phyloP scores from a whole-genome alignment of 805 yeast species.

The Saturnispora serradocipensis region DNA sequence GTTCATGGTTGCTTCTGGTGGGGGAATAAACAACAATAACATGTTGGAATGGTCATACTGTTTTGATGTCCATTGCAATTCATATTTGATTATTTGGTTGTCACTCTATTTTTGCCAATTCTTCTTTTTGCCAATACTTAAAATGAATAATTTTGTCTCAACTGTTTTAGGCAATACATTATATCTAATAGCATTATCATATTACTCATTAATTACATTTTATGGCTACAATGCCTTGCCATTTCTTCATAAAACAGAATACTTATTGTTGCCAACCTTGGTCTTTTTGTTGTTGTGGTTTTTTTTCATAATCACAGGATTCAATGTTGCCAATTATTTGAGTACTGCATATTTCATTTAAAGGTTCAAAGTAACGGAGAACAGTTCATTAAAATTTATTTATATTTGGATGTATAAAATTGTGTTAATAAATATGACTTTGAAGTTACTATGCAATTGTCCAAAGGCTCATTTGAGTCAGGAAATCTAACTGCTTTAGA shows the following conservation, averaged over 20 bases:
- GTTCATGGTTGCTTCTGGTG: conserved; percentile 32
- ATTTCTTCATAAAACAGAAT: conserved; percentile 54
- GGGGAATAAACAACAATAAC: conserved; percentile 15
- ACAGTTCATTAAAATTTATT: background rate
- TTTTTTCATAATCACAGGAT: conserved; percentile 49
- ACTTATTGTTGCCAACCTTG: conserved; percentile 56
- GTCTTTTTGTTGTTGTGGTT: conserved; percentile 49
- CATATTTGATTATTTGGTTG: conserved; percentile 77
- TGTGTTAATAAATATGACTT: background rate
- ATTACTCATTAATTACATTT: conserved; percentile 73
- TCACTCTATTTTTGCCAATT: conserved; percentile 66
- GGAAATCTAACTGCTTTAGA: conserved; percentile 3
- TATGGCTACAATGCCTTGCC: conserved; percentile 81
- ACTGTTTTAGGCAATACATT: conserved; percentile 68
- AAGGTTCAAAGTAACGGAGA: background rate
- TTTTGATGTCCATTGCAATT: conserved; percentile 88
- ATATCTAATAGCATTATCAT: conserved; percentile 63
- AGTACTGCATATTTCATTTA: conserved; percentile 29
- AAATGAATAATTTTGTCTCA: conserved; percentile 56
- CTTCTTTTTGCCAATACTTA: conserved; percentile 61
- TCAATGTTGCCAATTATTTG: conserved; percentile 67
- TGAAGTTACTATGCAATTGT: background rate
- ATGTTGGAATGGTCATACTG: conserved; percentile 88
- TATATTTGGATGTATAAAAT: conserved; percentile 6
- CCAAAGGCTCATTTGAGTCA: background rate